Base-by-base conservation (phyloP, 306 rosid genomes). In the Hippophae tibetana region DNA sequence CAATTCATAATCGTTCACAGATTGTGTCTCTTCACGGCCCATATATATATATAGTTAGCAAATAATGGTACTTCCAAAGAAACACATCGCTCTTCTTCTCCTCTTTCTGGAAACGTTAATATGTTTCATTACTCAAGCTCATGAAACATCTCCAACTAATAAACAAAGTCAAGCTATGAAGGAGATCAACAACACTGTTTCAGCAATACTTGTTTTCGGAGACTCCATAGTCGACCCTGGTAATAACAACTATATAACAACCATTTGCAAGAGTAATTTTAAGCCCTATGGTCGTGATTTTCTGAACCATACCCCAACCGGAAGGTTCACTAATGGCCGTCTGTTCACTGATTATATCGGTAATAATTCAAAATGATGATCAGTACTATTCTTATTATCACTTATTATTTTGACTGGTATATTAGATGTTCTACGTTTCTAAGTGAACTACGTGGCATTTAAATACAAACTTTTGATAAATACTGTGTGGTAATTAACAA, bases 221-320 rank as follows among this genome's bases (percentile, higher is more conserved):
- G 97, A 86, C 68, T 89, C 97, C 0, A 68, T 81, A 40, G 73
- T 89, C 12, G 95, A 89, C 64, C 44, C 95, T 0, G 95, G 95
- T 31, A 89, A 86, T 69, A 89, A 89, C 64, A 80, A 83, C 69
- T 43, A 72, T 27, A 14, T 89, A 60, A 56, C 9, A 47, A 89
- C 97, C 7, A 6, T 70, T 1, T 3, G 45, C 42, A 82, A 76
- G 56, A 74, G 95, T 63, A 67, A 89, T 50, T 89, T 89, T 75
- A 70, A 54, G 43, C 95, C 97, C 7, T 89, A 86, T 60, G 95
- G 95, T 18, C 65, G 72, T 68, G 82, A 89, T 63, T 86, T 78
- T 54, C 52, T 13, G 3, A 81, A 67, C 60, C 78, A 80, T 61
- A 62, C 43, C 31, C 79, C 86, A 43, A 81, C 90, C 0, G 97